A percentile compares a stretch with the other conserved stretches of the same genome.
Evolutionary conservation across 768 basidiomycete species (phyloP).

Genomic region (Pilatotrama ljubarskyi): DNA sequence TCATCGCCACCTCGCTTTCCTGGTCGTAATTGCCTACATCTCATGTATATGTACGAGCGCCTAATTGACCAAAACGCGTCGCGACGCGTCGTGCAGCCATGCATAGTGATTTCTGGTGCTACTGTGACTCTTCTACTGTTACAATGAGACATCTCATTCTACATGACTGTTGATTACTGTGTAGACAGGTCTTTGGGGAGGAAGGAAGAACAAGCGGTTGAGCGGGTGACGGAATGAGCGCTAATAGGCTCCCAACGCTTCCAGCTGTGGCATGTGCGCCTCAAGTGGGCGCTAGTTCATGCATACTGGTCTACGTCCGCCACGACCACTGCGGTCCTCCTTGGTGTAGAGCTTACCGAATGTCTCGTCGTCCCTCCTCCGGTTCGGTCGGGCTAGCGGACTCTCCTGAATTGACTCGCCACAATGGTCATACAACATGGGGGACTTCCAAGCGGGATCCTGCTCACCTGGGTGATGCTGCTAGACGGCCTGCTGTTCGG

Average conservation of each 20-base stretch:
- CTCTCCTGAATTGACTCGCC: slow-evolving; percentile 22
- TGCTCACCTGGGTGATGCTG: background rate
- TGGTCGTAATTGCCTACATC: background rate
- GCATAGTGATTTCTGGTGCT: background rate
- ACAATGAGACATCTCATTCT: background rate
- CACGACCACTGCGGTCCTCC: background rate
- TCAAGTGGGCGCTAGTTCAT: background rate
- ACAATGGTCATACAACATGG: slow-evolving; percentile 27
- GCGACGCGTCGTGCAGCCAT: background rate
- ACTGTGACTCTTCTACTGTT: too few relatives aligned
- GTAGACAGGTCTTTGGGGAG: too few relatives aligned
- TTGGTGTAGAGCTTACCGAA: slow-evolving; percentile 14
- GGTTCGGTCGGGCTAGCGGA: slow-evolving; percentile 31
- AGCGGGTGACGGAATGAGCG: background rate
- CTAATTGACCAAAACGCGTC: slow-evolving; percentile 14
- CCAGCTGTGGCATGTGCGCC: background rate
- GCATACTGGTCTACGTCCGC: background rate
- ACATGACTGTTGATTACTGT: too few relatives aligned
- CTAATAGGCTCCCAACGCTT: background rate
- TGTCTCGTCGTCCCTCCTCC: slow-evolving; percentile 43
- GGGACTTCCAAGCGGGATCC: slow-evolving; percentile 8
- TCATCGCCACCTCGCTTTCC: too few relatives aligned
- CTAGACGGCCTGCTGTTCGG: slow-evolving; percentile 13
- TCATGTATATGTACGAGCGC: slow-evolving; percentile 22
- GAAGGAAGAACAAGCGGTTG: too few relatives aligned